phyloP scores from a whole-genome alignment of 495 filamentous ascomycete genomes.

The Neurospora tetraspora region DNA sequence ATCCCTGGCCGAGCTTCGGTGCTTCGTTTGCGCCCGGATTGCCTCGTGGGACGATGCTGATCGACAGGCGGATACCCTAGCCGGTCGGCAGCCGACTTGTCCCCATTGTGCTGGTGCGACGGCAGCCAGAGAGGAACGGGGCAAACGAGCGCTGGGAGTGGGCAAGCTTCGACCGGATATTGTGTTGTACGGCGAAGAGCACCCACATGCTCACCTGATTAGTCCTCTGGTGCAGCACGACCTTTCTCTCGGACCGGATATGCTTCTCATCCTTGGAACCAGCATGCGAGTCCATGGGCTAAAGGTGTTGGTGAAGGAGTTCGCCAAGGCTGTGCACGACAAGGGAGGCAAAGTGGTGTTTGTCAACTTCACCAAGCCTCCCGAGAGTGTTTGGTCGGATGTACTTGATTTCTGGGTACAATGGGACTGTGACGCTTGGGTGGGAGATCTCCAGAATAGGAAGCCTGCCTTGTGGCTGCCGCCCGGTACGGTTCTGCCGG shows the following conservation, averaged over 20 bases:
- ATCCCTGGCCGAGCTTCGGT: conserved; percentile 48
- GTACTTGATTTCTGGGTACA: conserved; percentile 59
- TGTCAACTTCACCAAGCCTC: conserved; percentile 57
- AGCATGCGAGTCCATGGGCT: conserved; percentile 60
- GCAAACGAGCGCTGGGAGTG: conserved; percentile 52
- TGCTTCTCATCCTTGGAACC: conserved; percentile 57
- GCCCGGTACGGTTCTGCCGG: conserved; percentile 23
- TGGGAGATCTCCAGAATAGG: conserved; percentile 44
- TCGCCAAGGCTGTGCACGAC: conserved; percentile 59
- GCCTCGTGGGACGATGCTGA: conserved; percentile 49
- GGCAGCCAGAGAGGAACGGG: conserved; percentile 45
- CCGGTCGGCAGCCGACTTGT: conserved; percentile 53
- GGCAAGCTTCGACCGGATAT: conserved; percentile 58
- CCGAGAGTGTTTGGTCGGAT: conserved; percentile 57
- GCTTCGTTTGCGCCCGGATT: conserved; percentile 49
- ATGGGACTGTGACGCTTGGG: conserved; percentile 67
- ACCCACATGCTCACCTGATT: conserved; percentile 54
- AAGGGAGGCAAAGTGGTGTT: conserved; percentile 55
- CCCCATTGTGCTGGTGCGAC: conserved; percentile 47
- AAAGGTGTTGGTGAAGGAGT: conserved; percentile 56
- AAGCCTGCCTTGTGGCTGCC: conserved; percentile 48
- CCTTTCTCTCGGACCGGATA: conserved; percentile 48
- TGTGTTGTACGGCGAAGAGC: conserved; percentile 62
- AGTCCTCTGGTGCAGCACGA: conserved; percentile 54
- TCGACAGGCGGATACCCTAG: conserved; percentile 36